phyloP scores from a whole-genome alignment of 2,329 filamentous ascomycete species.

The Fusarium sp. region DNA sequence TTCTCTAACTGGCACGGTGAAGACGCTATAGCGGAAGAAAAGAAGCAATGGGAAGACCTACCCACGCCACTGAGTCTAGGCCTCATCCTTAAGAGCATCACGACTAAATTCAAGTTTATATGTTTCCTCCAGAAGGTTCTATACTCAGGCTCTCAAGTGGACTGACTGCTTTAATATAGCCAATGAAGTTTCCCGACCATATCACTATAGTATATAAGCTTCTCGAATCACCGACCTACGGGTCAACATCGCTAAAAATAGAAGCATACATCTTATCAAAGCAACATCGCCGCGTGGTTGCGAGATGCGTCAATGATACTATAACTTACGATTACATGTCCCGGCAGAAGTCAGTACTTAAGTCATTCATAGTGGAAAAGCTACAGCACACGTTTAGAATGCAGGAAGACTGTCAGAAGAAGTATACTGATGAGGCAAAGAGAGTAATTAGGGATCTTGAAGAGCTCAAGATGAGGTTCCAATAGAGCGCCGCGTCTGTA shows the following conservation, averaged over 20 bases:
- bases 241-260: constrained; percentile 37
- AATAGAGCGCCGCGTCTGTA: no score
- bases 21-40: constrained; percentile 17
- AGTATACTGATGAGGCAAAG: constrained; percentile 6
- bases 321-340: constrained; percentile 32
- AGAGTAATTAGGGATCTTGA: neutral
- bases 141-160: rapidly evolving
- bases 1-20: constrained; percentile 18
- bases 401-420: constrained; percentile 4
- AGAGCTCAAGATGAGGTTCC: constrained; percentile 11
- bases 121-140: rapidly evolving
- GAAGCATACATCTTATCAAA: constrained; percentile 37
- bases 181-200: constrained; percentile 27
- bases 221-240: constrained; percentile 23
- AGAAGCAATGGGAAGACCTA: constrained; percentile 30
- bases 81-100: constrained; percentile 37
- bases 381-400: constrained; percentile 21
- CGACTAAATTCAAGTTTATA: constrained; percentile 38
- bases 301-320: constrained; percentile 32
- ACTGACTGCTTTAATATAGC: neutral
- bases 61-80: constrained; percentile 17
- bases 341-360: constrained; percentile 22
- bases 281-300: constrained; percentile 27
- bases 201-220: constrained; percentile 33
- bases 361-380: constrained; percentile 37